Conservation (phyloP, 257 asterid genomes). For the Primulina eburnea region DNA sequence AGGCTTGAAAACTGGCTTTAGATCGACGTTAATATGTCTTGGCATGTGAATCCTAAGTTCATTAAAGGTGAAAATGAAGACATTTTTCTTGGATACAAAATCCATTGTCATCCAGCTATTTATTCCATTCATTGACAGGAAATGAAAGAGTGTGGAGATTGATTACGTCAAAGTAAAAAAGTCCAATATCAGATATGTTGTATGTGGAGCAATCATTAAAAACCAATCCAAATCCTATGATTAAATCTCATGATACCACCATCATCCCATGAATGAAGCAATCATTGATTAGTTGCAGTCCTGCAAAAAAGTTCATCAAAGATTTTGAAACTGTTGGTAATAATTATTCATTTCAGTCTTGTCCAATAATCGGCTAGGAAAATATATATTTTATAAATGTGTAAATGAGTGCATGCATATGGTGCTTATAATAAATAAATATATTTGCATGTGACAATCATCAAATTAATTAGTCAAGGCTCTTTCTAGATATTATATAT, state of each 20-base stretch:
- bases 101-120: too few species aligned
- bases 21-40: too few species aligned
- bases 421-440: background rate
- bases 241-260: background rate
- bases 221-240: background rate
- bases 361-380: background rate
- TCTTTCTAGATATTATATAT: background rate
- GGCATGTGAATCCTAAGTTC: too few species aligned
- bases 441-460: background rate
- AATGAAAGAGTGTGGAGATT: too few species aligned
- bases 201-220: background rate
- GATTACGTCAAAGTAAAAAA: too few species aligned
- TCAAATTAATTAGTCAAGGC: background rate
- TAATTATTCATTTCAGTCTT: background rate
- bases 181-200: background rate
- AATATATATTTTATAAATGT: too few species aligned
- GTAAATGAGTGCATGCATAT: background rate
- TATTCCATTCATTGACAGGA: too few species aligned
- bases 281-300: background rate
- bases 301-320: background rate
- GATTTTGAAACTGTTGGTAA: background rate
- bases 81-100: too few species aligned
- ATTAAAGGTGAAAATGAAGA: too few species aligned
- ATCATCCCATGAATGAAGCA: background rate
- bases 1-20: too few species aligned